Percentiles rank a stretch among this genome's conserved stretches.
phyloP scores from a whole-genome alignment of 2,329 filamentous ascomycete genomes.

The Chaetomium sp. region DNA sequence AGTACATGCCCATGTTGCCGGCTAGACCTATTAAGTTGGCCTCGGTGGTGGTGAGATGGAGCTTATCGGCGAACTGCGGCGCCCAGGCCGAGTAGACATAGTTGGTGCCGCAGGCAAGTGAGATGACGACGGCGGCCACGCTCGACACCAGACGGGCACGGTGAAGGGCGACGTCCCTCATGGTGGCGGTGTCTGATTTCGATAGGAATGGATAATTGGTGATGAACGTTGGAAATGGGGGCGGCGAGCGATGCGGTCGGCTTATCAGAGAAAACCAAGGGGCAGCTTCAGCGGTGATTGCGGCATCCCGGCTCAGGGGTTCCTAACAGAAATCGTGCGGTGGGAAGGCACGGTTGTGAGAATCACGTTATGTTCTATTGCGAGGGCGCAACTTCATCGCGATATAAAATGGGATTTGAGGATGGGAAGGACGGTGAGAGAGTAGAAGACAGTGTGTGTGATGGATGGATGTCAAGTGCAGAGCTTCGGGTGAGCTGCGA shows the following conservation, averaged over 20 bases:
- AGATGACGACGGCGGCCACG: conserved; percentile 74
- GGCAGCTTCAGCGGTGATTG: too few relatives aligned
- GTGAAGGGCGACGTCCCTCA: conserved; percentile 45
- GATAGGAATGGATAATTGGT: not conserved
- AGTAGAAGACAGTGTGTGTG: too few relatives aligned
- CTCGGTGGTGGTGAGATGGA: conserved; percentile 85
- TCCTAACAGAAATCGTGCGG: too few relatives aligned
- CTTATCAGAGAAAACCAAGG: not conserved
- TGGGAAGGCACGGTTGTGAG: too few relatives aligned
- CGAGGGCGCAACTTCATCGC: too few relatives aligned
- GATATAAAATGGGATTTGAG: too few relatives aligned
- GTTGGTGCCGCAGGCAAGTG: conserved; percentile 91
- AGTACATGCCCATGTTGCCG: conserved; percentile 92
- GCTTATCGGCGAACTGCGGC: conserved; percentile 82
- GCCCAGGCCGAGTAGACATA: conserved; percentile 99
- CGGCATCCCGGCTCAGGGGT: too few relatives aligned
- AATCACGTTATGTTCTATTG: too few relatives aligned
- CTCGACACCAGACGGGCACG: conserved; percentile 73
- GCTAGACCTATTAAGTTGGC: conserved; percentile 84
- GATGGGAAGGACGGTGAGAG: too few relatives aligned
- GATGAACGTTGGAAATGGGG: conserved; percentile 2
- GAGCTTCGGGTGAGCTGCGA: not conserved
- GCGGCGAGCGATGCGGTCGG: not conserved
- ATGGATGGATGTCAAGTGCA: too few relatives aligned
- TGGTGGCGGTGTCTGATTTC: conserved; percentile 24